Evolutionary conservation across 78 protist species (phyloP).

Genomic region (slime mould (Dictyostelium discoideum)): DNA sequence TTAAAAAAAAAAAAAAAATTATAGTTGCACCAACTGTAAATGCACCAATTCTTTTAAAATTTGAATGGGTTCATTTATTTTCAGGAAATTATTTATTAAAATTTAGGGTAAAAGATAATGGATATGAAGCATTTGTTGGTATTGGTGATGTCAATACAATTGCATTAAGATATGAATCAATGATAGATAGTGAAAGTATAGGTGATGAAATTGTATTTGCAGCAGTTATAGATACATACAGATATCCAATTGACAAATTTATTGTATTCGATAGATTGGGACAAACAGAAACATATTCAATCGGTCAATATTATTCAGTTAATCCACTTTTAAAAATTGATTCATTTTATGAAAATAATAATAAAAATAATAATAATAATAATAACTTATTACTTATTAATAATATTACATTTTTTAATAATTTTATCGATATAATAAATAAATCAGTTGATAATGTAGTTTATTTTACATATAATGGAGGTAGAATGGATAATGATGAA

Average conservation of each 20-base stretch:
- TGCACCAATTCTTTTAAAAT: background rate
- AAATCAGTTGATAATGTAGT: background rate
- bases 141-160: background rate
- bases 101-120: background rate
- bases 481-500: background rate
- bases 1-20: too few relatives aligned
- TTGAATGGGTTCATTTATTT: background rate
- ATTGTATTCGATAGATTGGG: background rate
- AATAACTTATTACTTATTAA: too few relatives aligned
- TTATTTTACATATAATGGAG: background rate
- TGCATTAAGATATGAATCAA: background rate
- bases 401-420: background rate
- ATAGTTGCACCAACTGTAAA: too few relatives aligned
- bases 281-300: background rate
- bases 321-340: background rate
- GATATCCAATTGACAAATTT: too few relatives aligned
- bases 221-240: background rate
- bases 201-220: background rate
- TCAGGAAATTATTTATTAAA: background rate
- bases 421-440: background rate
- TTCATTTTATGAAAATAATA: too few relatives aligned
- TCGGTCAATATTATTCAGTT: background rate
- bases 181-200: background rate
- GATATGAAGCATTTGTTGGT: background rate
- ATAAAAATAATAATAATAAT: too few relatives aligned